Evolutionary conservation across 2,329 filamentous ascomycete species (phyloP), one percentile per base, ranked within the genome.

Genomic region (Penicillium rolfsii): DNA sequence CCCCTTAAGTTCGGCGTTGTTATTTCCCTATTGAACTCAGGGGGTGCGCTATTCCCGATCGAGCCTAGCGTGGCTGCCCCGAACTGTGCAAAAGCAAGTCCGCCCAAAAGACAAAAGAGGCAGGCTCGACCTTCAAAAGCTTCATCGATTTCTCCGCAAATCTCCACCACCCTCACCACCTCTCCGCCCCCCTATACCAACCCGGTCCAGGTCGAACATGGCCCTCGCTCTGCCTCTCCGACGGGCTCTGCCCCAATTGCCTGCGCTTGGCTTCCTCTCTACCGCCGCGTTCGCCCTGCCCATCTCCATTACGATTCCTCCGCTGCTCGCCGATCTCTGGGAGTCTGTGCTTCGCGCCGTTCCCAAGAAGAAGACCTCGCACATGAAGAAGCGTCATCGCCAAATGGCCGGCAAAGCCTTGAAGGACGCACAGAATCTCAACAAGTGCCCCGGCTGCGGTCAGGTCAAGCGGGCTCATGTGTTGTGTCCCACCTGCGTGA

Each of bases 341-440:
- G 94, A 97, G 69, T 93, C 91, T 5, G 86, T 99, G 49, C 83
- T 99, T 68, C 89, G 89, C 67, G 95, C 95, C 1, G 95, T 98
- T 16, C 95, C 95, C 5, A 99, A 99, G 85, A 98, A 97, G 82
- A 99, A 98, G 86, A 96, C 93, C 36, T 97, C 94, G 45, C 92
- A 99, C 78, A 91, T 91, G 83, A 97, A 95, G 82, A 97, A 93
- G 84, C 86, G 95, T 70, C 89, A 93, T 74, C 87, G 96, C 71
- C 93, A 96, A 74, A 90, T 98, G 89, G 94, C 93, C 26, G 95
- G 95, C 73, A 99, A 99, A 81, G 94, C 89, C 48, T 79, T 99
- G 70, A 91, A 97, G 80, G 95, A 99, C 75, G 88, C 96, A 60
- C 95, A 90, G 65, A 86, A 87, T 57, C 80, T 99, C 69, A 96